phyloP scores from a whole-genome alignment of 1,139 yeast species.

The Entelexis sorbosivorans region DNA sequence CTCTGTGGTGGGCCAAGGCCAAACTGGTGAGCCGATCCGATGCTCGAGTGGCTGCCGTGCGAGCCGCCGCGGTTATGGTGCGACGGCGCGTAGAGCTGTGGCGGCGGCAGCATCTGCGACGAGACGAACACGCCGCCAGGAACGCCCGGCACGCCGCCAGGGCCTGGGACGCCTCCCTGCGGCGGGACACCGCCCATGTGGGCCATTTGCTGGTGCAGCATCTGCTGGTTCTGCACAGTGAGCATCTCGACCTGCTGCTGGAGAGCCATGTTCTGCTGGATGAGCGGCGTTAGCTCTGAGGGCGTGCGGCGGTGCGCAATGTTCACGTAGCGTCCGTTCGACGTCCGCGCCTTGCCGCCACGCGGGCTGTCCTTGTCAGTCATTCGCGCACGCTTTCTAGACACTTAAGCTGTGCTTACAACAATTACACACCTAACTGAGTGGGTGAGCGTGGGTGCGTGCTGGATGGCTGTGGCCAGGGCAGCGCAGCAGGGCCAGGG shows the following conservation, averaged over 20 bases:
- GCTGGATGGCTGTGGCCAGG: neutral
- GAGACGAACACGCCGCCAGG: slow-evolving; percentile 26
- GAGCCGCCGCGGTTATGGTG: slow-evolving; percentile 16
- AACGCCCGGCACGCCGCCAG: slow-evolving; percentile 24
- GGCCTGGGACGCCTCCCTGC: slow-evolving; percentile 22
- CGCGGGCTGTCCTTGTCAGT: slow-evolving; percentile 12
- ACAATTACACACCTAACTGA: neutral
- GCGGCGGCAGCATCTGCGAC: slow-evolving; percentile 28
- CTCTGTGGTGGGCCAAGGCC: neutral
- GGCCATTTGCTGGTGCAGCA: slow-evolving; percentile 52
- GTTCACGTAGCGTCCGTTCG: slow-evolving; percentile 38
- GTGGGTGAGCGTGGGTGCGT: neutral
- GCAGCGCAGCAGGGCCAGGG: neutral
- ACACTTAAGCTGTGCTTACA: slow-evolving; percentile 1
- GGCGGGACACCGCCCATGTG: slow-evolving; percentile 7
- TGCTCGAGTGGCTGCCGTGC: slow-evolving; percentile 1
- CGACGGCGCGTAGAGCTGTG: slow-evolving; percentile 17
- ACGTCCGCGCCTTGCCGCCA: slow-evolving; percentile 21
- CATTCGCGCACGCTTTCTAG: slow-evolving; percentile 4
- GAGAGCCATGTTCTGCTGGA: slow-evolving; percentile 65
- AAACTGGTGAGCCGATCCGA: slow-evolving; percentile 8
- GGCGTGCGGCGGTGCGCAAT: slow-evolving; percentile 94
- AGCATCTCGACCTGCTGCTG: slow-evolving; percentile 87
- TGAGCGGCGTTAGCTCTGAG: slow-evolving; percentile 82
- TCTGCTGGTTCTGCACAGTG: slow-evolving; percentile 84